phyloP scores from a whole-genome alignment of 169 alveolate genomes.

The Eimeria acervulina region DNA sequence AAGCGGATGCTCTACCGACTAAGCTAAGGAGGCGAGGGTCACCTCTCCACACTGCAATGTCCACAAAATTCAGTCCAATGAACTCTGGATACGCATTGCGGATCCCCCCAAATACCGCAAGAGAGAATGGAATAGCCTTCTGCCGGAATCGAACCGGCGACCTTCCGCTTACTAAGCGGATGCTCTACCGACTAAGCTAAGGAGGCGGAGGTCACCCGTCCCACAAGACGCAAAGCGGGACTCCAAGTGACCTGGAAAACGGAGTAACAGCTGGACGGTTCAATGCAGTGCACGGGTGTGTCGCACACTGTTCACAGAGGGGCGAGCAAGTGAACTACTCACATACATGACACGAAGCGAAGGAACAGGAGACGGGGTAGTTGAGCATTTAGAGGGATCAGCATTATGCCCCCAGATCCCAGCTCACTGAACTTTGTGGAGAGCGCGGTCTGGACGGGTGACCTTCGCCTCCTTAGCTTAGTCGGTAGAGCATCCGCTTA shows the following conservation, averaged over 20 bases:
- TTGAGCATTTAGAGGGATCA: too few relatives aligned
- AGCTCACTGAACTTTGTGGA: too few relatives aligned
- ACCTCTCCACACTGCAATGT: too few relatives aligned
- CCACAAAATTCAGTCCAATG: too few relatives aligned
- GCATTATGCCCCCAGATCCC: too few relatives aligned
- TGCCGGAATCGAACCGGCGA: constrained; percentile 93
- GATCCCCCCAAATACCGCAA: too few relatives aligned
- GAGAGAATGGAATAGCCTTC: too few relatives aligned
- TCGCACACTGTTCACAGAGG: too few relatives aligned
- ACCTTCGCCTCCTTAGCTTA: constrained; percentile 90
- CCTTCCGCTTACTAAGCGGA: constrained; percentile 95
- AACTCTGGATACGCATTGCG: too few relatives aligned
- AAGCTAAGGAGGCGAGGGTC: constrained; percentile 89
- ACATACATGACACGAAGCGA: not conserved
- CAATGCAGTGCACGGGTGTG: not conserved
- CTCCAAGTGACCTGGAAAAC: not conserved
- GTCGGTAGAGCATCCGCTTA: constrained; percentile 94
- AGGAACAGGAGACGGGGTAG: too few relatives aligned
- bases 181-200: constrained; percentile 94
- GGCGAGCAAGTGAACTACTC: too few relatives aligned
- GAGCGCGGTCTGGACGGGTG: too few relatives aligned
- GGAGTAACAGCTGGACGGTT: not conserved
- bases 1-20: constrained; percentile 94
- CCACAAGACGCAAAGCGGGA: not conserved
- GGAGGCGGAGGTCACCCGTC: constrained; percentile 86